Base-by-base conservation (phyloP, 441 rosid species). In the Dalechampia spathulata region DNA sequence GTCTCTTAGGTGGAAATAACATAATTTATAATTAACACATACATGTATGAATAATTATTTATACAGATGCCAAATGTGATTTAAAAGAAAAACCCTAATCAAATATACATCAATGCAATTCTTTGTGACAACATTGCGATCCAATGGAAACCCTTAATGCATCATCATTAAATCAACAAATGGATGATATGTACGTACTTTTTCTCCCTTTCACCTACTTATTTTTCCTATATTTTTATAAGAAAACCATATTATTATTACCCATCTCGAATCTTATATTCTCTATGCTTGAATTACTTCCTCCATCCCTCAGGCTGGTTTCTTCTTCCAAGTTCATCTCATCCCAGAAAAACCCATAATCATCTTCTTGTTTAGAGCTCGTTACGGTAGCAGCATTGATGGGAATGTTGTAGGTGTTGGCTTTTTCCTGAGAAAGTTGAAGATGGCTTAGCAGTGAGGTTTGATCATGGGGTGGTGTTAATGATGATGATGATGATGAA, bases 311-410 rank as follows among this genome's bases (percentile, higher is more conserved):
- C 64, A 78, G 38, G 72, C 72, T 70, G 30, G 50, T 69, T 48
- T 72, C 80, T 48, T 72, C 80, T 64, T 73, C 88, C 67, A 78
- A 63, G 60, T 61, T 72, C 75, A 77, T 70, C 63, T 71, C 83
- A 5, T 58, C 71, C 75, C 92, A 85, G 8, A 83, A 48, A 69
- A 85, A 82, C 39, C 79, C 87, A 49, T 65, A 77, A 3, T 78
- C 80, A 19, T 30, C 34, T 3, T 69, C 74, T 7, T 36, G 70
- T 61, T 72, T 78, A 58, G 76, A 60, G 71, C 50, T 70, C 6
- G 68, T 53, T 30, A 30, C 4, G 17, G 63, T 73, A 43, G 57
- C 30, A 37, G 7, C 45, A 14, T 25, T 25, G 22, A 64, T 49
- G 48, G 67, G 52, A 37, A 64, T 68, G 30, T 39, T 30, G 34